Evolutionary conservation across 805 yeast genomes (phyloP), one percentile per base, ranked within the genome.

Genomic region (Maudiozyma saulgeensis): DNA sequence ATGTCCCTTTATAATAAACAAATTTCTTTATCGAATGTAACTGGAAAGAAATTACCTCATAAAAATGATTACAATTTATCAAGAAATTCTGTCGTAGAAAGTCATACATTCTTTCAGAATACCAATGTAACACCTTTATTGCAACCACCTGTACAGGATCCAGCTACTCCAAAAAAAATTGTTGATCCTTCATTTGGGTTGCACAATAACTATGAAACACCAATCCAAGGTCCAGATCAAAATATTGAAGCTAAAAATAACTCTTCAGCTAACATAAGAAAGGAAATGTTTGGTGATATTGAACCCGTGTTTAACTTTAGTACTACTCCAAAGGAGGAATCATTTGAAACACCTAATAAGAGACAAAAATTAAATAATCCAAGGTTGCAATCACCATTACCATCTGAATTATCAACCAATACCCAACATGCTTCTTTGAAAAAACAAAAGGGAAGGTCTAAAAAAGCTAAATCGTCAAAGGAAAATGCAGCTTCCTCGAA

Each of bases 121-220:
- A 31, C n/a, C 13, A 9, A 19, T 35, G 37, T 26, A 6, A 45
- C 47, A 12, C 47, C 47, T 25, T 38, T 21, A 6, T 18, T 18
- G 6, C 13, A 21, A 13, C 26, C 6, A 3, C 19, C 16, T 16
- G 26, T 26, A 9, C 23, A 11, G 4, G 49, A 47, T 8, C 49
- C 49, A 3, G 13, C 18, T 13, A 47, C 49, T 9, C 49, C 49
- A 8, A 26, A 19, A 19, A 47, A 47, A 12, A 9, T 42, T 8
- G 41, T 41, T 18, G 32, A 28, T 3, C 12, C 19, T 15, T 15
- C 32, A 38, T 26, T 16, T 21, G 19, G 18, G 13, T 28, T 25
- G 25, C 21, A 19, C 5, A 15, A 35, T 6, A 19, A 45, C 37
- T 45, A 32, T 39, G 47, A 45, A 15, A 45, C 47, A 2, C 47